Evolutionary conservation across 108 stramenopile genomes (phyloP).

Genomic region (Cyclotella choctawhatcheeana): DNA sequence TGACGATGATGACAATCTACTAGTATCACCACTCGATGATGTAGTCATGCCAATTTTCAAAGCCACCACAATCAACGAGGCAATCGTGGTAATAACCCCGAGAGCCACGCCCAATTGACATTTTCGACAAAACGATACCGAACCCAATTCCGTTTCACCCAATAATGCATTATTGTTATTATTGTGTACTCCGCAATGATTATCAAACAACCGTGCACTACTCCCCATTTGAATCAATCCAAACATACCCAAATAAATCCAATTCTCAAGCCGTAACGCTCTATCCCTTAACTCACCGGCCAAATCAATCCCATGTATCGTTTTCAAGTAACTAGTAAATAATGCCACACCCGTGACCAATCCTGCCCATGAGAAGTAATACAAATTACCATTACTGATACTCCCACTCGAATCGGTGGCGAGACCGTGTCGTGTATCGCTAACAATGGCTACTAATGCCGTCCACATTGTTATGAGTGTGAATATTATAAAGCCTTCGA

Average conservation of each 20-base stretch:
- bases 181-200: constrained; percentile 67
- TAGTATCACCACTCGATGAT: too few species aligned
- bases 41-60: constrained; percentile 73
- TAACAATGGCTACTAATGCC: constrained; percentile 72
- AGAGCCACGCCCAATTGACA: constrained; percentile 73
- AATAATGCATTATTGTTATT: constrained; percentile 6
- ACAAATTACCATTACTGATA: constrained; percentile 82
- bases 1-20: constrained; percentile 45
- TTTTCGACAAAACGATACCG: constrained; percentile 60
- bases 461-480: constrained; percentile 71
- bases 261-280: constrained; percentile 61
- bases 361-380: constrained; percentile 87
- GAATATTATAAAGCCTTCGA: constrained; percentile 67
- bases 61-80: constrained; percentile 58
- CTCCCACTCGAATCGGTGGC: constrained; percentile 60
- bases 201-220: constrained; percentile 71
- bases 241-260: constrained; percentile 58
- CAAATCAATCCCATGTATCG: constrained; percentile 72
- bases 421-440: constrained; percentile 61
- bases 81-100: constrained; percentile 63
- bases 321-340: constrained; percentile 58
- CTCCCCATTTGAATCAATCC: constrained; percentile 81
- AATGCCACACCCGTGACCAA: constrained; percentile 67
- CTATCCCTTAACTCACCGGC: constrained; percentile 64
- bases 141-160: constrained; percentile 26